These are phyloP conservation scores for Mallotus repandus DNA, from an alignment of 441 rosid species.

Conservation along the genomic window DNA sequence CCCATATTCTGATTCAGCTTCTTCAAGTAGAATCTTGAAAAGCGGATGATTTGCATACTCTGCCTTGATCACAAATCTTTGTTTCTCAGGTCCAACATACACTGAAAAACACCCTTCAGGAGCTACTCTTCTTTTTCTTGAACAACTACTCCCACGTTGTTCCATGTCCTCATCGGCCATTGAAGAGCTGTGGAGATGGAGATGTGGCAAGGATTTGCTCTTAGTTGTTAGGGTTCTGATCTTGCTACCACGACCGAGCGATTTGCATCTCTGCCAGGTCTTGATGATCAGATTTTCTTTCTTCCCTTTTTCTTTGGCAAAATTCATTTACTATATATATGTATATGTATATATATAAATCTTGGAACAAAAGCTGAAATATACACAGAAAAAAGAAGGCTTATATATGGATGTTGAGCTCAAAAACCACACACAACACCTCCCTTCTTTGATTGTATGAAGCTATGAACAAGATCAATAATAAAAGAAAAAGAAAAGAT, in stretches of 20 bases:
- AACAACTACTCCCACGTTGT: neutral
- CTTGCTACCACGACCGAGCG: slow-evolving; percentile 35
- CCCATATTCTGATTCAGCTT: slow-evolving; percentile 70
- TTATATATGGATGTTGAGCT: slow-evolving; percentile 20
- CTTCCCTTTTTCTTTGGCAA: slow-evolving; percentile 22
- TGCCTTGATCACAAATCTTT: slow-evolving; percentile 57
- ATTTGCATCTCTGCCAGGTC: slow-evolving; percentile 65
- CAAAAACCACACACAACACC: slow-evolving; percentile 30
- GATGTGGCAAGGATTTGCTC: slow-evolving; percentile 47
- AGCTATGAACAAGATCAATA: neutral
- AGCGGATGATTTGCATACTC: slow-evolving; percentile 64
- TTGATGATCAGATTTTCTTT: slow-evolving; percentile 43
- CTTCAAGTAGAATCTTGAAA: slow-evolving; percentile 59
- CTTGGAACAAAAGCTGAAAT: neutral
- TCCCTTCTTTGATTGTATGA: neutral
- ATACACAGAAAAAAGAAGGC: neutral
- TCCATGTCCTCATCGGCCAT: neutral
- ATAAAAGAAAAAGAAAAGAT: neutral
- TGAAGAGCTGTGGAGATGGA: neutral
- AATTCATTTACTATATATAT: slow-evolving; percentile 25
- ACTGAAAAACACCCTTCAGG: slow-evolving; percentile 76
- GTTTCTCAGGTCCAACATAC: slow-evolving; percentile 57
- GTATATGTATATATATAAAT: neutral
- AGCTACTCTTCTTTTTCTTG: slow-evolving; percentile 36
- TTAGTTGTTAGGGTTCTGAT: slow-evolving; percentile 21